These are phyloP conservation scores for Dioscorea cayenensis DNA, from an alignment of 116 monocot genomes.

Conservation along the genomic window DNA sequence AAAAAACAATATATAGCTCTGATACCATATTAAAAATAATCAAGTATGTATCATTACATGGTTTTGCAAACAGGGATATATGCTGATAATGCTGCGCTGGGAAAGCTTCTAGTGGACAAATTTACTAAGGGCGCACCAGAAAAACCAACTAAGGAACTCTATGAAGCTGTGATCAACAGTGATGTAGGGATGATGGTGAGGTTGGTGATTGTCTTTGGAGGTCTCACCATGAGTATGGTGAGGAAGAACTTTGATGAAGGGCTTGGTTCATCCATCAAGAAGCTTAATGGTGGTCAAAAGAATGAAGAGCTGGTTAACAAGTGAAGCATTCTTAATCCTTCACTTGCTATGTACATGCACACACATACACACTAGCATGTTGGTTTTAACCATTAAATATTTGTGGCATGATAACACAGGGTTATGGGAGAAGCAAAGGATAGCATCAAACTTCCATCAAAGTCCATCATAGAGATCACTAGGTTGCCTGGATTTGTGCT, in stretches of 20 bases:
- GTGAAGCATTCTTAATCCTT: slow-evolving; percentile 3
- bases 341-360: too few relatives aligned
- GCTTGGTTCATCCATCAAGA: slow-evolving; percentile 48
- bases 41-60: too few relatives aligned
- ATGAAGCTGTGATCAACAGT: slow-evolving; percentile 33
- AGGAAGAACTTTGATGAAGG: slow-evolving; percentile 65
- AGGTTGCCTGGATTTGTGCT: slow-evolving; percentile 53
- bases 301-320: slow-evolving; percentile 30
- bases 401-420: slow-evolving; percentile 6
- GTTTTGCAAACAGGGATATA: slow-evolving; percentile 39
- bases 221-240: slow-evolving; percentile 44
- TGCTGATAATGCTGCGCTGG: slow-evolving; percentile 37
- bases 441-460: slow-evolving; percentile 37
- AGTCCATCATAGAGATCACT: slow-evolving; percentile 54
- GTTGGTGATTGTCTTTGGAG: slow-evolving; percentile 50
- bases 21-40: too few relatives aligned
- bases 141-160: slow-evolving; percentile 41
- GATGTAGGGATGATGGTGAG: slow-evolving; percentile 40
- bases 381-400: background rate
- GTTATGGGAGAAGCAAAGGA: slow-evolving; percentile 46
- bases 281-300: slow-evolving; percentile 42
- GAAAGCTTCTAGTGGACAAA: slow-evolving; percentile 34
- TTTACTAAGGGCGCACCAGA: slow-evolving; percentile 17
- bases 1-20: too few relatives aligned
- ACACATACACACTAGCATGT: too few relatives aligned